These are phyloP conservation scores for Helicostylum pulchrum DNA, from an alignment of 192 early-diverging fungal species.

Conservation along the genomic window DNA sequence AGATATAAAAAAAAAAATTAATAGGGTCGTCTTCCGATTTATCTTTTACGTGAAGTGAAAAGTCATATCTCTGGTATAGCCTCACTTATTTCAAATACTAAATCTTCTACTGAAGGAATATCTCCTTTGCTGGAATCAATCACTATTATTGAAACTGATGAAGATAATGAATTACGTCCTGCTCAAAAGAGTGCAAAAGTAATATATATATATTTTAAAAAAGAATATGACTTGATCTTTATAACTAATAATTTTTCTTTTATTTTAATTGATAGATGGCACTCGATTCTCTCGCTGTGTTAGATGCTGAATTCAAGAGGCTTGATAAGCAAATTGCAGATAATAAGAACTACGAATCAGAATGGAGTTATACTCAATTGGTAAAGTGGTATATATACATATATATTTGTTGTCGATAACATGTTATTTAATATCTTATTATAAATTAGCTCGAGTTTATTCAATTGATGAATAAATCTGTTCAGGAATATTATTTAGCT, in stretches of 20 bases:
- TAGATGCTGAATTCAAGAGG: conserved; percentile 2
- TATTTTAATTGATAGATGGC: not conserved
- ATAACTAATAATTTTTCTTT: not conserved
- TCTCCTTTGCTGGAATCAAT: conserved; percentile 37
- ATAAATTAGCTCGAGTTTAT: conserved; percentile 4
- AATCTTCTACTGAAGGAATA: conserved; percentile 17
- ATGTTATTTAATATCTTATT: not conserved
- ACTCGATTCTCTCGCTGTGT: not conserved
- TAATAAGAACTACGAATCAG: conserved; percentile 6
- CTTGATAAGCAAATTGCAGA: conserved; percentile 3
- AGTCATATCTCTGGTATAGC: not conserved
- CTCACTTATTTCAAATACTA: not conserved
- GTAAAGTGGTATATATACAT: not conserved
- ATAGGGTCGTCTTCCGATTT: conserved; percentile 10
- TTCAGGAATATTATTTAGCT: conserved; percentile 4
- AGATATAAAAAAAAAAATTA: not conserved
- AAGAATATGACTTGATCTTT: not conserved
- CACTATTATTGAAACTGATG: conserved; percentile 33
- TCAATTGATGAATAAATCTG: not conserved
- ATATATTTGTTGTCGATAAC: too few relatives aligned
- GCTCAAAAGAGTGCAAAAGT: conserved; percentile 37
- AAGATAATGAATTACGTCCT: conserved; percentile 30
- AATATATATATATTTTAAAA: not conserved
- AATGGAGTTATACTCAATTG: conserved; percentile 18
- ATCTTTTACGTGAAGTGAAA: conserved; percentile 3